These are phyloP conservation scores for Lyophyllum decastes DNA, from an alignment of 768 basidiomycete genomes.

Conservation along the genomic window DNA sequence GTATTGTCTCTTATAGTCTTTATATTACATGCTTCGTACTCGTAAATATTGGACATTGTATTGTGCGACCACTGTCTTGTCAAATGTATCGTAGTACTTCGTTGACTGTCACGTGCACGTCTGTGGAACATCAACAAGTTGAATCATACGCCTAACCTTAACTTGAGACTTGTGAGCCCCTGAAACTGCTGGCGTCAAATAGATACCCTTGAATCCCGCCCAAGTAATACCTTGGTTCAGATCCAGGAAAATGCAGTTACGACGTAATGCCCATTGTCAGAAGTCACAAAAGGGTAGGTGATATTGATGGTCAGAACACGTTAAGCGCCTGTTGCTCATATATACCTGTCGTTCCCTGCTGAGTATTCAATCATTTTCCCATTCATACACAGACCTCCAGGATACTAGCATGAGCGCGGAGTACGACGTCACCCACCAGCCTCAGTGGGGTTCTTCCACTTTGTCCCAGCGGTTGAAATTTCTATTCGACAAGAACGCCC, in stretches of 20 bases:
- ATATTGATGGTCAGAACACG: not conserved
- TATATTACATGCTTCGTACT: not conserved
- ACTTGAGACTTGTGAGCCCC: not conserved
- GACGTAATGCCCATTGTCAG: no score
- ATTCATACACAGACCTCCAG: not conserved
- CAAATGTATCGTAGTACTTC: not conserved
- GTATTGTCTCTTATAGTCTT: not conserved
- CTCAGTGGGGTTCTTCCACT: not conserved
- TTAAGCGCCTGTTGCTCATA: not conserved
- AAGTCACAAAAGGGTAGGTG: not conserved
- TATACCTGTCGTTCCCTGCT: not conserved
- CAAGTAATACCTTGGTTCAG: no score
- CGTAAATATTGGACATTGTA: not conserved
- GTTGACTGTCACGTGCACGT: not conserved
- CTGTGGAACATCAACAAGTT: no score
- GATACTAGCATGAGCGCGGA: slow-evolving; percentile 2
- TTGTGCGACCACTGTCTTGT: not conserved
- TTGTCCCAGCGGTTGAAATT: not conserved
- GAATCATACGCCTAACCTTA: not conserved
- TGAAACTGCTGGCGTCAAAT: not conserved
- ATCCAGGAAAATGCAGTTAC: no score
- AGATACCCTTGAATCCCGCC: not conserved
- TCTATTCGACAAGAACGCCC: slow-evolving; percentile 34
- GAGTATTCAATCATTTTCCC: not conserved
- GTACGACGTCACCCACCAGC: not conserved